phyloP scores from a whole-genome alignment of 495 filamentous ascomycete genomes.

The Hypoxylon trugodes region DNA sequence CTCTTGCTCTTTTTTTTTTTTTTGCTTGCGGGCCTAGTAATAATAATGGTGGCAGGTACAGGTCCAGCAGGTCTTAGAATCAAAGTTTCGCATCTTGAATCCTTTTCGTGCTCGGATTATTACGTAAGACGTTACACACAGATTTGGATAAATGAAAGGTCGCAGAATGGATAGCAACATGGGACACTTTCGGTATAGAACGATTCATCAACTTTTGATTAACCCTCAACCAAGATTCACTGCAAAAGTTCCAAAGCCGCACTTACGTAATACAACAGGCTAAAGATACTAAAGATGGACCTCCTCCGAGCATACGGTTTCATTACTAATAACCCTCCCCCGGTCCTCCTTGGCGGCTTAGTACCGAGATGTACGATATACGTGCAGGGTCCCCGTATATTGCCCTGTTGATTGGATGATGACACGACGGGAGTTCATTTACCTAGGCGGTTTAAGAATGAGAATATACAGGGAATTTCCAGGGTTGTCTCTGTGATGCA shows the following conservation, averaged over 20 bases:
- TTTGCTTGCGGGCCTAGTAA: too few species aligned
- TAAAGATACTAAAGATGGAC: constrained; percentile 10
- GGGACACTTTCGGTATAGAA: background rate
- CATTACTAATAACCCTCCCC: constrained; percentile 26
- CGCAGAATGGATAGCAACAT: background rate
- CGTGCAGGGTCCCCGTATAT: constrained; percentile 26
- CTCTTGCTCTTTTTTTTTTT: constrained; percentile 2
- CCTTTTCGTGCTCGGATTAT: constrained; percentile 1
- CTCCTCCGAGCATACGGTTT: constrained; percentile 19
- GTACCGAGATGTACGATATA: constrained; percentile 34
- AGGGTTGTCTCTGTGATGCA: constrained; percentile 20
- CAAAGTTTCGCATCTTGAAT: constrained; percentile 19
- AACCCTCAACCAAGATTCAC: background rate
- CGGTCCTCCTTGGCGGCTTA: constrained; percentile 4
- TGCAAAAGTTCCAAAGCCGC: constrained; percentile 22
- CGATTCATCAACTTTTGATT: background rate
- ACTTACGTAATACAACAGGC: constrained; percentile 38
- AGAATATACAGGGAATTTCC: constrained; percentile 29
- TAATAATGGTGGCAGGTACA: too few species aligned
- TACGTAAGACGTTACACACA: constrained; percentile 27
- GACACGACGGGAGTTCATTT: constrained; percentile 33
- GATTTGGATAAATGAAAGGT: constrained; percentile 17
- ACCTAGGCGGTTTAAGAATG: constrained; percentile 19
- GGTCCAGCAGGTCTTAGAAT: constrained; percentile 4
- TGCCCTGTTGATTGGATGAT: constrained; percentile 28